Conservation (phyloP, 2,329 filamentous ascomycete species). For the Cercospora zeina region DNA sequence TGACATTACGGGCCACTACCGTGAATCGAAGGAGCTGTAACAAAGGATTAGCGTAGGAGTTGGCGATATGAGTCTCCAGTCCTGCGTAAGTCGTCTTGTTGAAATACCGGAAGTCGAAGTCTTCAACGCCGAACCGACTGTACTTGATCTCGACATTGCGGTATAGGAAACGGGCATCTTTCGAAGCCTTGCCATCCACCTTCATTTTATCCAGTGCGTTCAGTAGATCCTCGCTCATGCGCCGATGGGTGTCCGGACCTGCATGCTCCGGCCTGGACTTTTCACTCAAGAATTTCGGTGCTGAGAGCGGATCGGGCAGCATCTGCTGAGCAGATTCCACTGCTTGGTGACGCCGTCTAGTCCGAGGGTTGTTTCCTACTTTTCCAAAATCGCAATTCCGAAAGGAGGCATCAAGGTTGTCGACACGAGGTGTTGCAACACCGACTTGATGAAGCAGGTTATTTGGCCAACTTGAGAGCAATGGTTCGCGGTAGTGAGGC, state of each 20-base stretch:
- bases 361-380: conserved; percentile 54
- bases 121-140: conserved; percentile 97
- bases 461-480: conserved; percentile 87
- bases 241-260: conserved; percentile 45
- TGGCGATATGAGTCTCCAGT: conserved; percentile 91
- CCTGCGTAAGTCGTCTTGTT: conserved; percentile 92
- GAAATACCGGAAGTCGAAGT: conserved; percentile 97
- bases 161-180: conserved; percentile 85
- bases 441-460: conserved; percentile 83
- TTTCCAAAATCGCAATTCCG: conserved; percentile 69
- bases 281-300: conserved; percentile 93
- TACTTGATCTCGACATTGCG: conserved; percentile 97
- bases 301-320: conserved; percentile 63
- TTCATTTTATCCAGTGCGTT: conserved; percentile 68
- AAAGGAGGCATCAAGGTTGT: conserved; percentile 68
- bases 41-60: conserved; percentile 92
- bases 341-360: conserved; percentile 75
- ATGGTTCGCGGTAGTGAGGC: conserved; percentile 85
- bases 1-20: conserved; percentile 80
- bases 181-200: conserved; percentile 69
- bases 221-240: conserved; percentile 58
- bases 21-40: conserved; percentile 91
- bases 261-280: conserved; percentile 66
- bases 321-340: conserved; percentile 52
- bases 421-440: conserved; percentile 73